Evolutionary conservation across 2,329 filamentous ascomycete species (phyloP).

Genomic region (Sporothrix protearum): DNA sequence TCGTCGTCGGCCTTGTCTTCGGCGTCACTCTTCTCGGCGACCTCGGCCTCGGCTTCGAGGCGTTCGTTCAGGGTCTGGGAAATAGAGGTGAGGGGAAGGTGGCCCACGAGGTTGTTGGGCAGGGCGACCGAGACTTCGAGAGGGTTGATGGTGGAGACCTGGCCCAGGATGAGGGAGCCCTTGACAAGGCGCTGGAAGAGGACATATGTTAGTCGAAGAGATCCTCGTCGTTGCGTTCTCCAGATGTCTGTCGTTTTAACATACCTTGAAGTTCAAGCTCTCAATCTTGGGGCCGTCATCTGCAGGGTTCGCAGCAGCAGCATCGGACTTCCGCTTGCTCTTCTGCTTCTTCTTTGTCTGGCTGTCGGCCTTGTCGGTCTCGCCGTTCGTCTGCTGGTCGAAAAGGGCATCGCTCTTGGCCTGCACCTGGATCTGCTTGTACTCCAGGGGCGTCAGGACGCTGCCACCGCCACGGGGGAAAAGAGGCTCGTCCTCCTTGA

Average conservation of each 20-base stretch:
- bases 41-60: conserved; percentile 56
- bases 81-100: conserved; percentile 86
- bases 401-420: conserved; percentile 88
- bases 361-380: conserved; percentile 43
- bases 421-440: conserved; percentile 93
- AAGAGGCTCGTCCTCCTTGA: conserved; percentile 77
- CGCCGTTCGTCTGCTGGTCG: conserved; percentile 66
- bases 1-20: conserved; percentile 1
- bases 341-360: conserved; percentile 53
- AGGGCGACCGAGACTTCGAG: conserved; percentile 77
- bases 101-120: conserved; percentile 89
- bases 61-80: conserved; percentile 74
- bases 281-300: conserved; percentile 69
- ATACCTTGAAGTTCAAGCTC: conserved; percentile 82
- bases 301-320: conserved; percentile 47
- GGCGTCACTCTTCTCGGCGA: conserved; percentile 42
- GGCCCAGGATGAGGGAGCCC: conserved; percentile 83
- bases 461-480: conserved; percentile 93
- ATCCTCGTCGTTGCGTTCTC: background rate
- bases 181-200: conserved; percentile 67
- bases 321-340: conserved; percentile 47
- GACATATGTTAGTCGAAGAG: conserved; percentile 11
- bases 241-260: conserved; percentile 26
- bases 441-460: conserved; percentile 85
- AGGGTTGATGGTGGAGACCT: conserved; percentile 74